Conservation (phyloP, 1,284 basidiomycete species). For the Cutaneotrichosporon cavernicola region DNA sequence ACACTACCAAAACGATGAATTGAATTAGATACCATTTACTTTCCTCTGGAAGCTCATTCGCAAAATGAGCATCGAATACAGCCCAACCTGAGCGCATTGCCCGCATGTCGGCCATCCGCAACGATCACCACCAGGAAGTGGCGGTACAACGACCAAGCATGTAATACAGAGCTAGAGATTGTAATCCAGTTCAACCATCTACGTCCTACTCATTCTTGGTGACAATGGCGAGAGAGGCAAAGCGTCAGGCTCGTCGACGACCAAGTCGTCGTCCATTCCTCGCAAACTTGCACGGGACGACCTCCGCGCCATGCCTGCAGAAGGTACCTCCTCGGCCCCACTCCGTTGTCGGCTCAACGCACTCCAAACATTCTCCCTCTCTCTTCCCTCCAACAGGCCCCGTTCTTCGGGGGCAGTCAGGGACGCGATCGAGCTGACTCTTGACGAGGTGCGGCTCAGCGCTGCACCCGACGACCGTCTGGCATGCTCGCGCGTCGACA, state of each 20-base stretch:
- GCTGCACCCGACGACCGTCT: not conserved
- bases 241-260: slow-evolving; percentile 1
- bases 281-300: not conserved
- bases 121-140: not conserved
- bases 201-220: not conserved
- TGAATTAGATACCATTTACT: not conserved
- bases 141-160: not conserved
- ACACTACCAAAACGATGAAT: not conserved
- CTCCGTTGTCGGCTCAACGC: slow-evolving; percentile 1
- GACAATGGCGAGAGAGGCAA: slow-evolving; percentile 1
- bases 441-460: slow-evolving; percentile 4
- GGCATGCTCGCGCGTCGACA: slow-evolving; percentile 16
- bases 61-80: no score
- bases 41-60: not conserved
- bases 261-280: not conserved
- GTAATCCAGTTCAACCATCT: not conserved
- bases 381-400: not conserved
- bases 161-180: not conserved
- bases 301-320: not conserved
- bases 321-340: not conserved
- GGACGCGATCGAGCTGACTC: slow-evolving; percentile 11
- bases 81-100: no score
- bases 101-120: not conserved
- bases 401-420: slow-evolving; percentile 7
- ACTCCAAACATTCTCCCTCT: slow-evolving; percentile 7